Percentiles rank a stretch among this genome's conserved stretches.
Evolutionary conservation across 179 eudicot genomes (phyloP).

Genomic region (Silene vulgaris): DNA sequence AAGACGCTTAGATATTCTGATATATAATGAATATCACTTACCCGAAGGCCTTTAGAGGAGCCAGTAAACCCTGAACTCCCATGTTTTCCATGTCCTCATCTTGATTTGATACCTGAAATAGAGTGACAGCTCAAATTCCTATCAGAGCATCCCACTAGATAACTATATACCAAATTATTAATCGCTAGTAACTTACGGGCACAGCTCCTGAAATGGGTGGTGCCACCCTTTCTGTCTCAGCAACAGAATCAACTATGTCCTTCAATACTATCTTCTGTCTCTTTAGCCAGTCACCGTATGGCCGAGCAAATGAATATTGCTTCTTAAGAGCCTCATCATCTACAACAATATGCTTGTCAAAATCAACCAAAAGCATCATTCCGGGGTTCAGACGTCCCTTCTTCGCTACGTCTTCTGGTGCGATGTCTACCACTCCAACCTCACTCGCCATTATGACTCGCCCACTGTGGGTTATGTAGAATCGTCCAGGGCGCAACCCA

Average conservation of each 20-base stretch:
- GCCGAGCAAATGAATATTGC: conserved; percentile 81
- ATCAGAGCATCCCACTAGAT: conserved; percentile 19
- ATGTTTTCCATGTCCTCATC: conserved; percentile 74
- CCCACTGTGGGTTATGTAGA: conserved; percentile 87
- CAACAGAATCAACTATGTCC: conserved; percentile 80
- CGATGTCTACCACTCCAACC: conserved; percentile 92
- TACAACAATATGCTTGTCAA: conserved; percentile 87
- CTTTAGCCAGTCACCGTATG: conserved; percentile 91
- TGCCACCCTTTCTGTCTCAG: conserved; percentile 46
- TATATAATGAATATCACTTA: conserved; percentile 29
- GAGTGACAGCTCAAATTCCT: conserved; percentile 1
- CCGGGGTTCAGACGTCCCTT: conserved; percentile 99
- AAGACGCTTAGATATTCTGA: not conserved
- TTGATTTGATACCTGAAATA: conserved; percentile 50
- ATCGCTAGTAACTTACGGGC: conserved; percentile 41
- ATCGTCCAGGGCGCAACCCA: conserved; percentile 97
- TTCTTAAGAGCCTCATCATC: conserved; percentile 93
- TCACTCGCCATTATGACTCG: conserved; percentile 99
- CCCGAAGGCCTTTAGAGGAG: conserved; percentile 98
- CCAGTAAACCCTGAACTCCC: conserved; percentile 88
- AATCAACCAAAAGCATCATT: conserved; percentile 99
- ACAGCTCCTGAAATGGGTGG: conserved; percentile 71
- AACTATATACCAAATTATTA: not conserved
- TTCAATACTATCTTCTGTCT: conserved; percentile 73
- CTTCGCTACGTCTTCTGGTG: conserved; percentile 81